phyloP scores from a whole-genome alignment of 768 basidiomycete genomes.

The Suillus americanus region DNA sequence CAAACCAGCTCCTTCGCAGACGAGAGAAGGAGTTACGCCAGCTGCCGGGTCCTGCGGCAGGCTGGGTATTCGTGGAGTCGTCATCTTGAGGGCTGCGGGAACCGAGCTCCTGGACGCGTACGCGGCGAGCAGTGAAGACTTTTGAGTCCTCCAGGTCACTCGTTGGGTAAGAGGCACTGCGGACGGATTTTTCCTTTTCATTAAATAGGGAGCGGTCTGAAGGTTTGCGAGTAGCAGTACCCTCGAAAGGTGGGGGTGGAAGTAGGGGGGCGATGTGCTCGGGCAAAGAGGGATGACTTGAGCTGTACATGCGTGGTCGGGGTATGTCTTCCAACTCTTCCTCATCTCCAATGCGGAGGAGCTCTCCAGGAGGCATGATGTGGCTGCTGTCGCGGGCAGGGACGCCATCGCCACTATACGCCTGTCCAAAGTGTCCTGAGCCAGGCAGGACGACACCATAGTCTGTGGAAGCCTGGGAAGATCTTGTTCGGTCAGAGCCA shows the following conservation, averaged over 20 bases:
- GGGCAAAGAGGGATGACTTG: conserved; percentile 24
- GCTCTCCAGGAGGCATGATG: conserved; percentile 37
- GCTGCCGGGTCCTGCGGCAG: conserved; percentile 28
- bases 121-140: conserved; percentile 38
- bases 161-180: conserved; percentile 30
- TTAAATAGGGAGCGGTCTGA: conserved; percentile 20
- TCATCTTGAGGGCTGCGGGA: conserved; percentile 26
- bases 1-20: conserved; percentile 62
- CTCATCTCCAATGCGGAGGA: conserved; percentile 36
- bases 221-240: conserved; percentile 26
- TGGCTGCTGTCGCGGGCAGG: conserved; percentile 30
- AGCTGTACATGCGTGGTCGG: conserved; percentile 30
- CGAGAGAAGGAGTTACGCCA: conserved; percentile 43
- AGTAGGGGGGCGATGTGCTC: conserved; percentile 35
- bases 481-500: conserved; percentile 37
- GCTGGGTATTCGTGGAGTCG: conserved; percentile 11
- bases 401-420: conserved; percentile 24
- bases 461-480: conserved; percentile 39
- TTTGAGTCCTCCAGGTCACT: conserved; percentile 33
- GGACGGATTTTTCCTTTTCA: conserved; percentile 35
- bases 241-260: conserved; percentile 39
- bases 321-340: conserved; percentile 19
- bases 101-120: conserved; percentile 36
- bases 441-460: conserved; percentile 32
- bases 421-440: conserved; percentile 33